Evolutionary conservation across 2,329 filamentous ascomycete species (phyloP).

Genomic region (Pseudopithomyces maydicus): DNA sequence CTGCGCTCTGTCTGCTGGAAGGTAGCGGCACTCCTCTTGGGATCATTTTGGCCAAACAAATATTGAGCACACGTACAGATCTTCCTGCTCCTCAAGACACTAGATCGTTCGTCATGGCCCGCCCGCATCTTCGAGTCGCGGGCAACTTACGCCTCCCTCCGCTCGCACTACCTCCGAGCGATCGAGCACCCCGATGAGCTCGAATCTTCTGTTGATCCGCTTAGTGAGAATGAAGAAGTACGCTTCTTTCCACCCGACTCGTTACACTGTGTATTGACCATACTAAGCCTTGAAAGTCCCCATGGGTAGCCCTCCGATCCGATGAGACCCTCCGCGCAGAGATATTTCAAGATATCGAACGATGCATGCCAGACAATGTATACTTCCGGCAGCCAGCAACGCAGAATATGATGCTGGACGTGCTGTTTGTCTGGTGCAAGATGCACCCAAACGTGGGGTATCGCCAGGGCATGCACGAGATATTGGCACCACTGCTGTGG

Average conservation of each 20-base stretch:
- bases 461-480: constrained; percentile 98
- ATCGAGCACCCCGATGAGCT: constrained; percentile 85
- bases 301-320: constrained; percentile 84
- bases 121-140: constrained; percentile 70
- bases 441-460: constrained; percentile 87
- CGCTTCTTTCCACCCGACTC: constrained; percentile 23
- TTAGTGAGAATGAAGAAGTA: constrained; percentile 80
- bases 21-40: constrained; percentile 51
- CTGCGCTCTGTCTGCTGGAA: constrained; percentile 93
- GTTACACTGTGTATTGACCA: constrained; percentile 46
- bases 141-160: constrained; percentile 72
- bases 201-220: constrained; percentile 75
- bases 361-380: constrained; percentile 85
- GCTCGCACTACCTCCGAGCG: constrained; percentile 77
- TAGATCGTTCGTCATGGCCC: constrained; percentile 70
- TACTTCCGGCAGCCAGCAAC: constrained; percentile 83
- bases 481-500: constrained; percentile 87
- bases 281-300: constrained; percentile 70
- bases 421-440: constrained; percentile 94
- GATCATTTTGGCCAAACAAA: neutral
- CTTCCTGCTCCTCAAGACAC: constrained; percentile 77
- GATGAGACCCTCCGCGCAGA: constrained; percentile 86
- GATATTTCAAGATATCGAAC: constrained; percentile 91
- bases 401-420: constrained; percentile 82
- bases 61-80: constrained; percentile 55